phyloP scores from a whole-genome alignment of 1,139 yeast genomes.

The Saccharomyces hybrid region DNA sequence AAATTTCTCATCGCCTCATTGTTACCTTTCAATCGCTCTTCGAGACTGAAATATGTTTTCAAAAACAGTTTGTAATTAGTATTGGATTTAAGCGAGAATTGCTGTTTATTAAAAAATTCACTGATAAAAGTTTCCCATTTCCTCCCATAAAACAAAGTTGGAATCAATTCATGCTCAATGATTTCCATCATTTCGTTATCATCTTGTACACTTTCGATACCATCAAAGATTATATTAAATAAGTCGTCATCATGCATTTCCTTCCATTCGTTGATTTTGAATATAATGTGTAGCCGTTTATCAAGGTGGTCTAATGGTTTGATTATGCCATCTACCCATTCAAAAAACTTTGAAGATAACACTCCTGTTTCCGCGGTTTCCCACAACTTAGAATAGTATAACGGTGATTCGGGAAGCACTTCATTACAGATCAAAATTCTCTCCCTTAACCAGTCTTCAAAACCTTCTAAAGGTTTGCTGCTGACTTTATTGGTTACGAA shows the following conservation, averaged over 20 bases:
- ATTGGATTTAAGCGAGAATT: slow-evolving; percentile 15
- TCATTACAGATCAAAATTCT: slow-evolving; percentile 23
- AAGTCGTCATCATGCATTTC: slow-evolving; percentile 9
- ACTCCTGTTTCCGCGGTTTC: background rate
- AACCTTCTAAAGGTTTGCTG: slow-evolving; percentile 6
- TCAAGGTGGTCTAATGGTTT: slow-evolving; percentile 23
- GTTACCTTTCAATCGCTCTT: slow-evolving; percentile 3
- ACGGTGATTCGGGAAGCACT: slow-evolving; percentile 11
- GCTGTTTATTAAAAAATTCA: slow-evolving; percentile 10
- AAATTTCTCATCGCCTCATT: slow-evolving; percentile 4
- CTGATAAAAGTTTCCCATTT: slow-evolving; percentile 14
- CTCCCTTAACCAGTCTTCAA: slow-evolving; percentile 18
- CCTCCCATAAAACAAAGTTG: slow-evolving; percentile 15
- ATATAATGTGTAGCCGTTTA: slow-evolving; percentile 7
- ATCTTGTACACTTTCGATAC: slow-evolving; percentile 5
- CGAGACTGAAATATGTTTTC: slow-evolving; percentile 5
- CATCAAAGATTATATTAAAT: slow-evolving; percentile 11
- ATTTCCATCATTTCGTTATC: slow-evolving; percentile 1
- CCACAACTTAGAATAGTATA: slow-evolving; percentile 20
- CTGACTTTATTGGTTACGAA: slow-evolving; percentile 14
- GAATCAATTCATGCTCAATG: slow-evolving; percentile 16
- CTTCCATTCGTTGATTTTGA: slow-evolving; percentile 21
- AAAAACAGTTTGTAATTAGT: slow-evolving; percentile 15
- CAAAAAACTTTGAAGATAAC: slow-evolving; percentile 6
- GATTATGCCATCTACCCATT: slow-evolving; percentile 24